Conservation (phyloP, 208 protist genomes). For the Crithidia brevicula region DNA sequence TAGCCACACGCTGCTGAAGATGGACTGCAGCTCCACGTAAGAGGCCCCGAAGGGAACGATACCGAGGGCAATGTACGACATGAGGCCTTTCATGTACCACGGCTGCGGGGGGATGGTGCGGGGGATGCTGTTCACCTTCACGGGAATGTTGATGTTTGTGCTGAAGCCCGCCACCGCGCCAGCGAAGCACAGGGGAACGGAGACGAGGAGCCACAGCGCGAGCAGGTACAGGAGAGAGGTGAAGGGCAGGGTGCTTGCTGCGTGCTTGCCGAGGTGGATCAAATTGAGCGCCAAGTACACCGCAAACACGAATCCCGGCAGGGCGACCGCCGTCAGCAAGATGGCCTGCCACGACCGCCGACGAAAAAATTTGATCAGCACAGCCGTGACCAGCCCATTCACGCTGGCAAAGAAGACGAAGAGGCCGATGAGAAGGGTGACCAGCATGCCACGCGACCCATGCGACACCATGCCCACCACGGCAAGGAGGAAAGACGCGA, state of each 20-base stretch:
- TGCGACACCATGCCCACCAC: constrained; percentile 92
- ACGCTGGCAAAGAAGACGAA: constrained; percentile 66
- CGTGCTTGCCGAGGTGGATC: constrained; percentile 42
- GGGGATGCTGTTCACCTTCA: constrained; percentile 92
- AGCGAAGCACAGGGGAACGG: constrained; percentile 90
- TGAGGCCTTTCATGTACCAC: constrained; percentile 60
- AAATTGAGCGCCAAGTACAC: constrained; percentile 66
- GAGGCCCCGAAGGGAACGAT: constrained; percentile 97
- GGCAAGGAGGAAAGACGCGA: constrained; percentile 71
- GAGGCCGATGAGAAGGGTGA: constrained; percentile 58
- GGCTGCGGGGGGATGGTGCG: constrained; percentile 90
- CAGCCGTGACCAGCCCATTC: constrained; percentile 87
- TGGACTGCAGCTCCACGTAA: constrained; percentile 97
- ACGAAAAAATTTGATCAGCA: constrained; percentile 73
- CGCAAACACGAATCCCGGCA: constrained; percentile 55
- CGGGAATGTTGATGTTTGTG: constrained; percentile 56
- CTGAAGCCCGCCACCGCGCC: constrained; percentile 92
- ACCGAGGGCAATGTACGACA: constrained; percentile 44
- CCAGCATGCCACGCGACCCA: constrained; percentile 84
- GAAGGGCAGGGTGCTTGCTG: constrained; percentile 63
- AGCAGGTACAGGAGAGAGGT: constrained; percentile 32
- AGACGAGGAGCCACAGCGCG: constrained; percentile 89
- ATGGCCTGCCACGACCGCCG: constrained; percentile 87
- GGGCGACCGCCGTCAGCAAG: constrained; percentile 40
- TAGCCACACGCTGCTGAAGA: constrained; percentile 91